These are phyloP conservation scores for Ehretia macrophylla DNA, from an alignment of 257 asterid genomes.

Conservation along the genomic window DNA sequence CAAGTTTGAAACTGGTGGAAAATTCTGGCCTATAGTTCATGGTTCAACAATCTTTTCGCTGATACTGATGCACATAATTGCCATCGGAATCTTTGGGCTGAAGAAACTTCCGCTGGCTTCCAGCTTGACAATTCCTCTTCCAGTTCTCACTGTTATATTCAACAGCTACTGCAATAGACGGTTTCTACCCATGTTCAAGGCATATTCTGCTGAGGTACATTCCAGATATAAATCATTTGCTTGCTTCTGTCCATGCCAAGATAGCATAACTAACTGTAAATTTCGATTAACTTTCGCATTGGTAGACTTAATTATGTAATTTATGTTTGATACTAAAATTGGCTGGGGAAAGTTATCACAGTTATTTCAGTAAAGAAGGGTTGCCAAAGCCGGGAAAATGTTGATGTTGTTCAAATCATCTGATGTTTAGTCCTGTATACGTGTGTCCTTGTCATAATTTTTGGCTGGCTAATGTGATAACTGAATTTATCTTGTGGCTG, in stretches of 20 bases:
- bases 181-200: conserved; percentile 75
- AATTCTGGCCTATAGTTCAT: conserved; percentile 92
- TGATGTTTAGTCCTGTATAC: no score
- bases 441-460: no score
- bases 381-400: no score
- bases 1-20: conserved; percentile 83
- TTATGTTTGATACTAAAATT: no score
- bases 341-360: no score
- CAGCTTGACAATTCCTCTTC: conserved; percentile 78
- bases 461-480: no score
- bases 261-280: no score
- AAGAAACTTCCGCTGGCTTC: conserved; percentile 85
- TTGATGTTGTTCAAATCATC: no score
- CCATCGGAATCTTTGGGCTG: conserved; percentile 89
- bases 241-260: neutral
- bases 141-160: conserved; percentile 83
- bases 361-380: no score
- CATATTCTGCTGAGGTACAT: conserved; percentile 82
- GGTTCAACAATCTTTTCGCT: conserved; percentile 77
- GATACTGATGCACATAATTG: conserved; percentile 83
- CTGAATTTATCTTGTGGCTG: no score
- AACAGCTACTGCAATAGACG: conserved; percentile 79
- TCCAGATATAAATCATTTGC: neutral
- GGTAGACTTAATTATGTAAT: neutral
- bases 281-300: neutral